Conservation (phyloP, 2,329 filamentous ascomycete genomes). For the Phyllosticta ampelicida region DNA sequence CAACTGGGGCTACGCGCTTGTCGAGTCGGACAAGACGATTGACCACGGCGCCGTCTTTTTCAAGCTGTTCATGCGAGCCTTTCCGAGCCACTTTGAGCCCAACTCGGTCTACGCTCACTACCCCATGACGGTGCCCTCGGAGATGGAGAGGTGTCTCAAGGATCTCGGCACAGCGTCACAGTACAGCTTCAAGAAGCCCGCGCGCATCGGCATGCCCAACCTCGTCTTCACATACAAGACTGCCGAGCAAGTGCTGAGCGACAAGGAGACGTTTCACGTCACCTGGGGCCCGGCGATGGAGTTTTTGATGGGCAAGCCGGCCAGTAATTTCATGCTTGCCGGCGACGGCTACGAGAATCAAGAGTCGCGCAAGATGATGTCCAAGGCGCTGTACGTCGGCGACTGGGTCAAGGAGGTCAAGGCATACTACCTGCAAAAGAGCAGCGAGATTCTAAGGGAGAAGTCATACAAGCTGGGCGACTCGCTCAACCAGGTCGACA, state of each 20-base stretch:
- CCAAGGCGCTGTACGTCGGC: slow-evolving; percentile 48
- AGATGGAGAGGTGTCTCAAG: slow-evolving; percentile 61
- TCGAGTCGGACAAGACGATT: slow-evolving; percentile 58
- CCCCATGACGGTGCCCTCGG: slow-evolving; percentile 58
- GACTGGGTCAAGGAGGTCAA: slow-evolving; percentile 55
- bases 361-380: slow-evolving; percentile 25
- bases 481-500: slow-evolving; percentile 53
- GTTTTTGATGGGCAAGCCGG: slow-evolving; percentile 50
- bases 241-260: slow-evolving; percentile 51
- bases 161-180: slow-evolving; percentile 54
- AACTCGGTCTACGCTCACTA: slow-evolving; percentile 79
- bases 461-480: slow-evolving; percentile 55
- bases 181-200: slow-evolving; percentile 59
- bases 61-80: slow-evolving; percentile 69
- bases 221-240: slow-evolving; percentile 51
- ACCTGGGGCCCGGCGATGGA: slow-evolving; percentile 54
- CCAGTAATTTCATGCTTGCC: slow-evolving; percentile 46
- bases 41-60: slow-evolving; percentile 79
- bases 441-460: slow-evolving; percentile 49
- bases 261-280: slow-evolving; percentile 51
- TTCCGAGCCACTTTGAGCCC: slow-evolving; percentile 66
- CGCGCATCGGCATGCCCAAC: slow-evolving; percentile 32
- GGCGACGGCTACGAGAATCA: slow-evolving; percentile 25
- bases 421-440: slow-evolving; percentile 55
- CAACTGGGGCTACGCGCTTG: slow-evolving; percentile 74